These are phyloP conservation scores for Chrysoporthe puriensis DNA, from an alignment of 2,329 filamentous ascomycete genomes.

Conservation along the genomic window DNA sequence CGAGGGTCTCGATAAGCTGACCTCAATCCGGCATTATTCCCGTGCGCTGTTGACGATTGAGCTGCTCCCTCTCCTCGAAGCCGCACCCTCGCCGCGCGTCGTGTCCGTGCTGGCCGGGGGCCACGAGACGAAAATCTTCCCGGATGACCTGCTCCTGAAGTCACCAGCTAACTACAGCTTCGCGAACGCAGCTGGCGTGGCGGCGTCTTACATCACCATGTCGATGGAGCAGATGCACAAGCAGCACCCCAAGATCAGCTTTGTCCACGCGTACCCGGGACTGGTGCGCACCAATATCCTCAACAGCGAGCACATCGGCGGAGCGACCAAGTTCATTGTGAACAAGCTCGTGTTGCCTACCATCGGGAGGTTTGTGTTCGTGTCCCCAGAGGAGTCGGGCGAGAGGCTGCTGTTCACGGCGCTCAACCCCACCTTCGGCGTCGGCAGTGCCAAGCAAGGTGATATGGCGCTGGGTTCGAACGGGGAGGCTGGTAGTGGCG, in stretches of 20 bases:
- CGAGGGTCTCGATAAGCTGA: constrained; percentile 56
- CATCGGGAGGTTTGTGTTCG: not conserved
- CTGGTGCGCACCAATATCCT: constrained; percentile 31
- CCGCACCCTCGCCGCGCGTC: constrained; percentile 45
- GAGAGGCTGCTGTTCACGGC: not conserved
- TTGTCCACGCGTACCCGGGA: constrained; percentile 41
- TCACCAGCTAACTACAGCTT: constrained; percentile 38
- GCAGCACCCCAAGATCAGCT: constrained; percentile 42
- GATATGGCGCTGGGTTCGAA: not conserved
- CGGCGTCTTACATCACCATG: constrained; percentile 53
- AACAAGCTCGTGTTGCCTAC: not conserved
- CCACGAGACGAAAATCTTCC: constrained; percentile 49
- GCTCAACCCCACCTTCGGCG: not conserved
- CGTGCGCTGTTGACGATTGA: constrained; percentile 54
- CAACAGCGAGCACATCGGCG: constrained; percentile 6
- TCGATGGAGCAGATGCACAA: constrained; percentile 50
- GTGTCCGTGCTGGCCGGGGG: constrained; percentile 55
- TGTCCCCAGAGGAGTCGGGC: not conserved
- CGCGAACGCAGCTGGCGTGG: constrained; percentile 44
- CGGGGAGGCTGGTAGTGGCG: not conserved
- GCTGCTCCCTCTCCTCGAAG: constrained; percentile 52
- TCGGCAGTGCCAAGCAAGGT: not conserved
- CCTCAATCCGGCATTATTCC: constrained; percentile 55
- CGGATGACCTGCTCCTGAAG: constrained; percentile 48
- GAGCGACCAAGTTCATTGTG: not conserved